Evolutionary conservation across 2,329 filamentous ascomycete species (phyloP).

Genomic region (Beauveria sp.): DNA sequence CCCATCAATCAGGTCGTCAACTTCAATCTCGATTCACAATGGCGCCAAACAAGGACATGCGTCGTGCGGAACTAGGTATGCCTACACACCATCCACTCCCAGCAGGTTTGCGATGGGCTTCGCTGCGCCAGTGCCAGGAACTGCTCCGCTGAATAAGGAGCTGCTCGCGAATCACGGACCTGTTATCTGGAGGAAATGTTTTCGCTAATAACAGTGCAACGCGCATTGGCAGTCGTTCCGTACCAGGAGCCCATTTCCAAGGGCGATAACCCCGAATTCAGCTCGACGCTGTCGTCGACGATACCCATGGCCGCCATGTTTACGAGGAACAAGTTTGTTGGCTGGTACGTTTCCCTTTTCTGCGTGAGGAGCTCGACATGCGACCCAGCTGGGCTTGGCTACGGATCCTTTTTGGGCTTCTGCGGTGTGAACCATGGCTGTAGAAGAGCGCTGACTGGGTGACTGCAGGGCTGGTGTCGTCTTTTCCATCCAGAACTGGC

Average conservation of each 20-base stretch:
- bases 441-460: no score
- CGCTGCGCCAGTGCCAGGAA: neutral
- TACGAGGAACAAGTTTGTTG: slow-evolving; percentile 75
- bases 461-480: slow-evolving; percentile 59
- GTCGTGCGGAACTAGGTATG: slow-evolving; percentile 64
- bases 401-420: no score
- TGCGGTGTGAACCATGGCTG: no score
- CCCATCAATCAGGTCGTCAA: neutral
- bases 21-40: slow-evolving; percentile 31
- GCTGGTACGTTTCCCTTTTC: slow-evolving; percentile 42
- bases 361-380: no score
- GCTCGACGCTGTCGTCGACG: slow-evolving; percentile 64
- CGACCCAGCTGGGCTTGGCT: no score
- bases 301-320: slow-evolving; percentile 96
- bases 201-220: neutral
- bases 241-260: slow-evolving; percentile 70
- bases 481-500: slow-evolving; percentile 68
- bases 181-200: no score
- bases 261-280: slow-evolving; percentile 59
- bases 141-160: neutral
- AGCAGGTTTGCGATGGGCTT: neutral
- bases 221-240: slow-evolving; percentile 60
- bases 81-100: neutral
- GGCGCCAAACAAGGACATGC: slow-evolving; percentile 69
- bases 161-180: neutral